Evolutionary conservation across 805 yeast species (phyloP), one percentile per base, ranked within the genome.

Genomic region (Lipomyces orientalis): DNA sequence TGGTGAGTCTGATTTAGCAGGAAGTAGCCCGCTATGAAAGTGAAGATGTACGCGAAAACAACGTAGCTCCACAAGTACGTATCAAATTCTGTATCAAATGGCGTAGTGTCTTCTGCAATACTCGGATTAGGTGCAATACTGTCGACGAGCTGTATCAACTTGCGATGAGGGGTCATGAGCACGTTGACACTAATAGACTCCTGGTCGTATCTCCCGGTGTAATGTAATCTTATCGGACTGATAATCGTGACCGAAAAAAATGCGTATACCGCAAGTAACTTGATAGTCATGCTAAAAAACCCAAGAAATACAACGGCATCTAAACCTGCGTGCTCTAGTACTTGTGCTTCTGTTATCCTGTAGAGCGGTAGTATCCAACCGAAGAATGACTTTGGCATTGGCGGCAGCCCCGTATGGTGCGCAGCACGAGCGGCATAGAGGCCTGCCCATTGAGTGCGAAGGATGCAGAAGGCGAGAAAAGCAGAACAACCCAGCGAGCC

Each of bases 221-320:
- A 91, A 74, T 88, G 87, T 79, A 88, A 90, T 64, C 98, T 78
- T 3, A 95, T 84, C 0, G 99, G 98, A 0, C 97, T 89, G 25
- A 94, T 90, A 2, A 94, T 83, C 4, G 87, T 80, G 9, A 90
- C 80, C 0, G 97, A 93, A 73, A 91, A 86, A 1, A 90, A 66
- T 58, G 91, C 84, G 75, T 93, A 88, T 0, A 85, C 79, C 1
- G 86, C 78, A 31, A 94, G 78, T 8, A 91, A 80, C 76, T 87
- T 86, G 60, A 93, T 90, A 68, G 95, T 86, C 90, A 93, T 91
- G 68, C 90, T 89, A 84, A 95, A 95, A 76, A 94, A 93, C 2
- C 93, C 93, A 39, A 94, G 79, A 75, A 91, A 94, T 58, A 95
- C 98, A 79, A 86, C 93, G 0, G 98, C 98, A 79, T 94, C 99